Base-by-base conservation (phyloP, 441 rosid species). In the Adansonia madagascariensis region DNA sequence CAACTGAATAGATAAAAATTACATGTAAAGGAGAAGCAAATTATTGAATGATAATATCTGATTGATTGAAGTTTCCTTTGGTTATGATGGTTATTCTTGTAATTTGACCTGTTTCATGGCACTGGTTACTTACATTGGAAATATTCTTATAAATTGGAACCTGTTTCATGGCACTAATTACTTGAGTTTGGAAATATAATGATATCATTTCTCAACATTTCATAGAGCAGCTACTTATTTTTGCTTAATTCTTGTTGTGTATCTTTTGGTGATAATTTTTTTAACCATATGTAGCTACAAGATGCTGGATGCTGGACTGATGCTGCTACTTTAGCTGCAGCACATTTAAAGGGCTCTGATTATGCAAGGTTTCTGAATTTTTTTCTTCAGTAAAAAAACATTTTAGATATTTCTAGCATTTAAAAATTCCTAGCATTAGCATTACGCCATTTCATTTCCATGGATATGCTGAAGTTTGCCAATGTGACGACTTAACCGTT, bases 231-330 rank as follows among this genome's bases (percentile, higher is more conserved):
- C 59, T 62, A 14, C 39, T 3, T 18, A 31, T 61, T 18, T 27
- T 31, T 27, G 55, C 53, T 10, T 76, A 76, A 59, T 57, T 57
- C 52, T 44, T 76, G 71, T 31, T 53, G 73, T 62, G 73, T 10
- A 17, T 31, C 22, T 50, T 35, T 53, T 71, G 47, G 73, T 64
- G 55, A 75, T 57, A 11, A 15, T 50, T n/a, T 24, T 74, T 65
- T 72, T 53, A 71, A 71, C 61, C 68, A 62, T 82, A 49, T 87
- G 86, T 90, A 94, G 99, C 88, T 95, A 5, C 99, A 95, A 92
- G 99, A 95, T 91, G 97, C 99, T 75, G 99, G 99, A 72, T 88
- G 92, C 81, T 95, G 99, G 99, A 95, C 97, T 0, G 99, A 95
- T 83, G 99, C 99, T 79, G 98, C 97, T 31, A 94, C 99, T 75